Percentiles rank a stretch among this genome's conserved stretches.
phyloP scores from a whole-genome alignment of 139 green algal genomes.

The Astrephomene gubernaculifera region DNA sequence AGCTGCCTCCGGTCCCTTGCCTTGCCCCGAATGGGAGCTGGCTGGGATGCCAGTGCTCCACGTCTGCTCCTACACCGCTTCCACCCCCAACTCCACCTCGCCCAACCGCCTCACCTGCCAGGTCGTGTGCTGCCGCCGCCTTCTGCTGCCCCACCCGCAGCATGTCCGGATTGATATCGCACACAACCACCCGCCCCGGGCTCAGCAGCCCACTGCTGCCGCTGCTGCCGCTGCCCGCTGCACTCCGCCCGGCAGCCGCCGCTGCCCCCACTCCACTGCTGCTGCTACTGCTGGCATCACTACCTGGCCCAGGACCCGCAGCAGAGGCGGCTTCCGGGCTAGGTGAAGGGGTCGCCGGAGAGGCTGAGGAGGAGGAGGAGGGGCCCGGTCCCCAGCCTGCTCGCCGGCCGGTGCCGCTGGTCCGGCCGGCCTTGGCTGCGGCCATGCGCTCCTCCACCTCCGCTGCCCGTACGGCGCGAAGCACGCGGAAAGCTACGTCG shows the following conservation, averaged over 20 bases:
- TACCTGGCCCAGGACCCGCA: no score
- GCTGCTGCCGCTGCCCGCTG: conserved; percentile 9
- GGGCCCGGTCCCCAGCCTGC: background rate
- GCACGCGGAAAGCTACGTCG: conserved; percentile 90
- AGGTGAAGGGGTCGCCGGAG: background rate
- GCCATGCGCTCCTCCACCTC: conserved; percentile 53
- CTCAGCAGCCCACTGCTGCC: background rate
- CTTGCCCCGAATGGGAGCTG: no score
- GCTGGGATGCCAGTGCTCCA: no score
- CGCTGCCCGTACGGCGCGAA: conserved; percentile 68
- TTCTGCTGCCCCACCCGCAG: conserved; percentile 84
- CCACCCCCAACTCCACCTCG: background rate
- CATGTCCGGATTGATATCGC: conserved; percentile 98
- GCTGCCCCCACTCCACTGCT: conserved; percentile 13
- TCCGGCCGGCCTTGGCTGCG: background rate
- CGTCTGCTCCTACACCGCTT: no score
- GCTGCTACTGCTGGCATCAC: conserved; percentile 43
- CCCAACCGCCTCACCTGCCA: conserved; percentile 33
- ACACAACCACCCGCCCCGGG: conserved; percentile 72
- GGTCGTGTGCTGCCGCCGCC: conserved; percentile 54
- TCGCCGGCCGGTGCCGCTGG: background rate
- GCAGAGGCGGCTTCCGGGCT: background rate
- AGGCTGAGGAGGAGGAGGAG: background rate
- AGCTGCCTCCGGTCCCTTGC: no score
- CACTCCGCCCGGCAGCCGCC: background rate